phyloP scores from a whole-genome alignment of 345 rosid species.

The Acer negundo region DNA sequence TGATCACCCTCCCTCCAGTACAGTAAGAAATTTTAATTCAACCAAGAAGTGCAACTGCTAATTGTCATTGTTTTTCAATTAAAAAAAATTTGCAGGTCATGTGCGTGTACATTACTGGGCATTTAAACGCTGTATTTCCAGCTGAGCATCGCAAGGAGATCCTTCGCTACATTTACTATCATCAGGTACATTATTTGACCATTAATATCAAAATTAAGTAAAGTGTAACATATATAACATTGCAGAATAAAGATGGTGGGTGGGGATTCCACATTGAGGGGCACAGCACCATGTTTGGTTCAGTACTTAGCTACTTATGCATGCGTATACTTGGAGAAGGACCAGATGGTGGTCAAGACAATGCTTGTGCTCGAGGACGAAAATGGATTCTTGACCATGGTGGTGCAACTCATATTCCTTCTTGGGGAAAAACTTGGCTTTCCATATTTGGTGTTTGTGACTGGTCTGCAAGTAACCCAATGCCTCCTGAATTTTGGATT shows the following conservation, averaged over 20 bases:
- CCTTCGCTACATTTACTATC: slow-evolving; percentile 37
- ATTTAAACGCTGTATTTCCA: slow-evolving; percentile 33
- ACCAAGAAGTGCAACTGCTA: too few species aligned
- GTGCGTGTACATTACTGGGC: slow-evolving; percentile 26
- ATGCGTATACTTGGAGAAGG: slow-evolving; percentile 44
- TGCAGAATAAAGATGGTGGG: slow-evolving; percentile 38
- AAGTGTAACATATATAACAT: too few species aligned
- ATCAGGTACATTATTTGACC: slow-evolving; percentile 25
- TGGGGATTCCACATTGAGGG: slow-evolving; percentile 45
- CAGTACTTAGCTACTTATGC: slow-evolving; percentile 33
- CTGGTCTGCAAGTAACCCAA: slow-evolving; percentile 30
- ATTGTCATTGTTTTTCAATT: too few species aligned
- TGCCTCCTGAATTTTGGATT: slow-evolving; percentile 39
- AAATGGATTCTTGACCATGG: slow-evolving; percentile 41
- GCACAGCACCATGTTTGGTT: slow-evolving; percentile 39
- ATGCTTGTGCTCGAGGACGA: slow-evolving; percentile 34
- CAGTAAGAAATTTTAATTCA: too few species aligned
- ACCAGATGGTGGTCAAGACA: slow-evolving; percentile 33
- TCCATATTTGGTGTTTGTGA: slow-evolving; percentile 37
- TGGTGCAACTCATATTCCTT: slow-evolving; percentile 33
- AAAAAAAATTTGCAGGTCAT: too few species aligned
- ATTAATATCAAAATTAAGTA: too few species aligned
- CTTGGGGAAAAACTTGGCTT: slow-evolving; percentile 48
- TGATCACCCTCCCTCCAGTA: too few species aligned
- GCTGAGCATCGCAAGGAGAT: slow-evolving; percentile 35